Evolutionary conservation across 495 filamentous ascomycete genomes (phyloP), one percentile per base, ranked within the genome.

Genomic region (Trichoderma gamsii): DNA sequence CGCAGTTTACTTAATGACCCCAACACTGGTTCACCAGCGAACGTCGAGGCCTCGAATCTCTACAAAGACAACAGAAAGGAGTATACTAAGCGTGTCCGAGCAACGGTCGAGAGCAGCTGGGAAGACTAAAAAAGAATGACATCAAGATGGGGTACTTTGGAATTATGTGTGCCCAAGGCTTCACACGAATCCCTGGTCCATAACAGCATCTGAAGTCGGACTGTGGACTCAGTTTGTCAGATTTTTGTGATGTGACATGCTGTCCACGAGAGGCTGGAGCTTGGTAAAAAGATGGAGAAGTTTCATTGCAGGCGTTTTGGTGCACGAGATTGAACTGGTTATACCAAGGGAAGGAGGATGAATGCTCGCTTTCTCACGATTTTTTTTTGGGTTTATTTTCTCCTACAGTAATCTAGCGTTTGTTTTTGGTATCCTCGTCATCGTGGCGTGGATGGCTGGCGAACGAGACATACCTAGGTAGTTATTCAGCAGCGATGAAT

Each of bases 71-170:
- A 98, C 76, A 87, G 93, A 70, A 89, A 92, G 73, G 95, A 99
- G 77, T 99, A 99, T 73, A 89, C 88, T 15, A 99, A 99, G 81
- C 86, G 94, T 25, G 95, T 99, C 23, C 84, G 92, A 56, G 95
- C 98, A 80, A 97, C 94, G 0, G 96, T 99, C 21, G 96, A 99
- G 84, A 97, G 97, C 84, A 97, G 93, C 80, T 98, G 95, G 95
- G 94, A 98, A 66, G 94, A 95, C 71, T 94, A 82, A 79, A 49
- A 49, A 9, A 25, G n/a, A 15, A 9, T 32, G 11, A 0, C 16
- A 1, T 12, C 27, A 16, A 61, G 23, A 29, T 3, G 25, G 12
- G 5, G 21, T 52, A 6, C 23, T 13, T 8, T 15, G 21, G 15
- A 56, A 13, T 13, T 13, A 4, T 25, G 7, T 29, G 56, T 61